phyloP scores from a whole-genome alignment of 1,284 basidiomycete species.

The Gymnopus androsaceus region DNA sequence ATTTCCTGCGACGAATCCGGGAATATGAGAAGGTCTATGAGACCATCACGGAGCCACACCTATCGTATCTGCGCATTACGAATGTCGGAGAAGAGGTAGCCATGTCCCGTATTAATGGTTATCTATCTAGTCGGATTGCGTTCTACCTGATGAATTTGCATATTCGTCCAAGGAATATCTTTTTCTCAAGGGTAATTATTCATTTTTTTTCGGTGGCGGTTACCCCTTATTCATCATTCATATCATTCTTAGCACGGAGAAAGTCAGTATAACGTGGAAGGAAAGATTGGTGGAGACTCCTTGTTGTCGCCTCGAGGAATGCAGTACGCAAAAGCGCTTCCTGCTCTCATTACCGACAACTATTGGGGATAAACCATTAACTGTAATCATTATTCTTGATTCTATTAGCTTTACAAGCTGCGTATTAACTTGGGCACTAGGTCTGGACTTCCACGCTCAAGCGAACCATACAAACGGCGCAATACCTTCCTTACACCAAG shows the following conservation, averaged over 20 bases:
- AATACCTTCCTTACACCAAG: conserved; percentile 83
- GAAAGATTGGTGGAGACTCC: conserved; percentile 97
- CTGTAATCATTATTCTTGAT: conserved; percentile 54
- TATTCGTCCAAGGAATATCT: conserved; percentile 94
- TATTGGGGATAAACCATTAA: conserved; percentile 86
- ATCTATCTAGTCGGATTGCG: conserved; percentile 94
- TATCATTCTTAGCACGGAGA: conserved; percentile 82
- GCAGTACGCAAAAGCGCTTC: conserved; percentile 85
- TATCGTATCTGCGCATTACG: conserved; percentile 85
- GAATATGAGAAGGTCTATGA: conserved; percentile 98
- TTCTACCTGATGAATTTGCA: conserved; percentile 99
- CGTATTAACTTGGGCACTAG: conserved; percentile 31
- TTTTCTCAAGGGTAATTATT: conserved; percentile 82
- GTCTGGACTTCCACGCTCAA: conserved; percentile 97
- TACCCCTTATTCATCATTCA: background rate
- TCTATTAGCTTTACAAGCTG: conserved; percentile 10
- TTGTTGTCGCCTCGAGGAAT: conserved; percentile 82
- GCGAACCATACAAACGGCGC: conserved; percentile 91
- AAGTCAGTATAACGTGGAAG: conserved; percentile 95
- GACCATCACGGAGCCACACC: conserved; percentile 84
- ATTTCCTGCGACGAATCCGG: conserved; percentile 90
- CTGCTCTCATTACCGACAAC: conserved; percentile 88
- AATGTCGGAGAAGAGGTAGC: conserved; percentile 88
- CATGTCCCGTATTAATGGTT: conserved; percentile 86
- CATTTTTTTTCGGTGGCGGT: conserved; percentile 1